A percentile compares a stretch with the other conserved stretches of the same genome.
These are phyloP conservation scores for Sicyos edulis DNA, from an alignment of 306 rosid genomes.

Conservation along the genomic window DNA sequence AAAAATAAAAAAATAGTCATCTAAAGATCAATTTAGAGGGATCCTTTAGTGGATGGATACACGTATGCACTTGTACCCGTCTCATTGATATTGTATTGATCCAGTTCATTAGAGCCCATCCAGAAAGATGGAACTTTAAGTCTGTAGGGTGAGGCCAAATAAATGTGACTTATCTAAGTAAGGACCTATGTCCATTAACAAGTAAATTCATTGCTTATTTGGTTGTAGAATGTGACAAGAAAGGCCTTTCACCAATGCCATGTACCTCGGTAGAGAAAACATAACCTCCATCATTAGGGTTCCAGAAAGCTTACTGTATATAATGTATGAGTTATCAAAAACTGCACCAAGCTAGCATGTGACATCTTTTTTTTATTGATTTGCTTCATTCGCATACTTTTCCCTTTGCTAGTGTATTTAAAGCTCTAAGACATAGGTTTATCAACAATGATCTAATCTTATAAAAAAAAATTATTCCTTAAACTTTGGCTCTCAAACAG, in stretches of 20 bases:
- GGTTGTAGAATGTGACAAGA: neutral
- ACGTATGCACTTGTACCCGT: neutral
- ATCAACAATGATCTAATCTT: neutral
- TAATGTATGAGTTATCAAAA: neutral
- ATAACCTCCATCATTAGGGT: neutral
- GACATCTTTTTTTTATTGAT: neutral
- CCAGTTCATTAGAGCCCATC: neutral
- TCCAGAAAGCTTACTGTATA: neutral
- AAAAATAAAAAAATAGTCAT: neutral
- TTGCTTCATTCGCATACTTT: neutral
- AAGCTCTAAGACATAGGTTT: neutral
- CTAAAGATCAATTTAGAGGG: neutral
- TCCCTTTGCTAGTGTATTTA: slow-evolving; percentile 3
- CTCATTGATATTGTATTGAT: neutral
- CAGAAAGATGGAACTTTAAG: neutral
- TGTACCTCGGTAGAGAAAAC: neutral
- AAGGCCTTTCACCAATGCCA: neutral
- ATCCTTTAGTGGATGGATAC: neutral
- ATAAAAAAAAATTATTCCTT: neutral
- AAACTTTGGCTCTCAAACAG: neutral
- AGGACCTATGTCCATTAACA: neutral
- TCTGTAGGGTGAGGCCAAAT: neutral
- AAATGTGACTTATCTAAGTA: neutral
- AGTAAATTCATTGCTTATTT: neutral
- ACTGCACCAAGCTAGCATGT: neutral